phyloP scores from a whole-genome alignment of 768 basidiomycete genomes.

The Boletus pseudo-olivaceus region DNA sequence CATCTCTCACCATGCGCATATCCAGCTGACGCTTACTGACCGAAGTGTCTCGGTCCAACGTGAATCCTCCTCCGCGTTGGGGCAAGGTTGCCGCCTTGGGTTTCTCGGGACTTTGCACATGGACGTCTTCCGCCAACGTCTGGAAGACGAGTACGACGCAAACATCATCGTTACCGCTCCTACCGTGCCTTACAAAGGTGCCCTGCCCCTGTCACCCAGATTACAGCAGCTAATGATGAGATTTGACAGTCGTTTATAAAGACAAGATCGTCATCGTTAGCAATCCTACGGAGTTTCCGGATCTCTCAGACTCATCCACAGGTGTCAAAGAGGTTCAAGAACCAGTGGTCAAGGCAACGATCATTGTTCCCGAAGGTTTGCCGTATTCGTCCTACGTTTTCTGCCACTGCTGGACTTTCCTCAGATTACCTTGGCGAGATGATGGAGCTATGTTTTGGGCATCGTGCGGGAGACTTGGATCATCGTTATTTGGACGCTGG shows the following conservation, averaged over 20 bases:
- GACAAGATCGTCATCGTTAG: slow-evolving; percentile 66
- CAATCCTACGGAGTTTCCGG: slow-evolving; percentile 96
- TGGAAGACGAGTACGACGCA: slow-evolving; percentile 96
- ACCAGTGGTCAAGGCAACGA: slow-evolving; percentile 89
- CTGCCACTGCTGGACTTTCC: neutral
- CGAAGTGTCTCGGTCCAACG: slow-evolving; percentile 86
- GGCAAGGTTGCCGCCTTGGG: slow-evolving; percentile 92
- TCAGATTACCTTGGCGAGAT: slow-evolving; percentile 91
- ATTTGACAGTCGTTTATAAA: slow-evolving; percentile 62
- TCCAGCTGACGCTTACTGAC: slow-evolving; percentile 78
- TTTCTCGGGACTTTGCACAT: slow-evolving; percentile 96
- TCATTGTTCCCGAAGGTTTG: slow-evolving; percentile 90
- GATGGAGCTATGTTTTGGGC: slow-evolving; percentile 90
- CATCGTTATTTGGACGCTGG: slow-evolving; percentile 78
- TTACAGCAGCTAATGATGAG: neutral
- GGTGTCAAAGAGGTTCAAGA: slow-evolving; percentile 81
- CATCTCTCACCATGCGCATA: slow-evolving; percentile 10
- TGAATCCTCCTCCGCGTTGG: slow-evolving; percentile 90
- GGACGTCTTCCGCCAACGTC: slow-evolving; percentile 91
- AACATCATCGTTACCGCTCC: slow-evolving; percentile 95
- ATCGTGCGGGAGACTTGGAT: slow-evolving; percentile 79
- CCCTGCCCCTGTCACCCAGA: neutral
- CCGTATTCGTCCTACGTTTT: neutral
- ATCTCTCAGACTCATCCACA: slow-evolving; percentile 55
- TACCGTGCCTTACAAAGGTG: slow-evolving; percentile 90